Conservation (phyloP, 768 basidiomycete genomes). For the Psilocybe azurescens region DNA sequence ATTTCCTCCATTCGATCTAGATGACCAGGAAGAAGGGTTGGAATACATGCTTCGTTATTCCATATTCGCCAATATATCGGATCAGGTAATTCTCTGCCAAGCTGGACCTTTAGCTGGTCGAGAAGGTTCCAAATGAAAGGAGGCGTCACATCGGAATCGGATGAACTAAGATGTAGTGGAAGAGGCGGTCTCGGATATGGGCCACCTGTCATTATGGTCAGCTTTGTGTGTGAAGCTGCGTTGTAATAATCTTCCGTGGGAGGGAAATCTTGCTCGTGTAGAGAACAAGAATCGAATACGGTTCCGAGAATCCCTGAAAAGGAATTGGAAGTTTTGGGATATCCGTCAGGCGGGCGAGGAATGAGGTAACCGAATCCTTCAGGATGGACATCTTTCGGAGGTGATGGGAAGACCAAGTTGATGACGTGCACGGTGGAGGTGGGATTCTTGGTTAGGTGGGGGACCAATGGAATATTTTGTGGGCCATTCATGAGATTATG, state of each 20-base stretch:
- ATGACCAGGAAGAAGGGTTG: constrained; percentile 78
- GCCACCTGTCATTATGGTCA: constrained; percentile 92
- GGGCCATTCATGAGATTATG: constrained; percentile 42
- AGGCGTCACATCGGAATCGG: constrained; percentile 27
- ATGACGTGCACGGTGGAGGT: constrained; percentile 85
- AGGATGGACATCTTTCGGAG: constrained; percentile 65
- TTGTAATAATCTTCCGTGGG: constrained; percentile 27
- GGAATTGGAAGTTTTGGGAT: constrained; percentile 34
- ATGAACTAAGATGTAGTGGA: constrained; percentile 29
- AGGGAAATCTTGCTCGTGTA: constrained; percentile 56
- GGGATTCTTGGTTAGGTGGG: constrained; percentile 73
- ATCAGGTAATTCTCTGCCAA: constrained; percentile 52
- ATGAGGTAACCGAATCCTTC: constrained; percentile 94
- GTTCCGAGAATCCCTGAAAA: constrained; percentile 76
- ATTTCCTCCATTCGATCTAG: constrained; percentile 69
- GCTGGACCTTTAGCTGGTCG: constrained; percentile 48
- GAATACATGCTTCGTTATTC: constrained; percentile 75
- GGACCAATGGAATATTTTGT: constrained; percentile 40
- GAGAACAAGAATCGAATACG: constrained; percentile 87
- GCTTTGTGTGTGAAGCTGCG: constrained; percentile 59
- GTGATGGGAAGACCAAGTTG: constrained; percentile 79
- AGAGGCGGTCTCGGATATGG: constrained; percentile 53
- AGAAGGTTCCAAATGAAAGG: constrained; percentile 34
- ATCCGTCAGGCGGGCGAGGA: constrained; percentile 71
- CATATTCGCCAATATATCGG: constrained; percentile 61